These are phyloP conservation scores for Ceratocystis alfenasii DNA, from an alignment of 2,329 filamentous ascomycete genomes.

Conservation along the genomic window DNA sequence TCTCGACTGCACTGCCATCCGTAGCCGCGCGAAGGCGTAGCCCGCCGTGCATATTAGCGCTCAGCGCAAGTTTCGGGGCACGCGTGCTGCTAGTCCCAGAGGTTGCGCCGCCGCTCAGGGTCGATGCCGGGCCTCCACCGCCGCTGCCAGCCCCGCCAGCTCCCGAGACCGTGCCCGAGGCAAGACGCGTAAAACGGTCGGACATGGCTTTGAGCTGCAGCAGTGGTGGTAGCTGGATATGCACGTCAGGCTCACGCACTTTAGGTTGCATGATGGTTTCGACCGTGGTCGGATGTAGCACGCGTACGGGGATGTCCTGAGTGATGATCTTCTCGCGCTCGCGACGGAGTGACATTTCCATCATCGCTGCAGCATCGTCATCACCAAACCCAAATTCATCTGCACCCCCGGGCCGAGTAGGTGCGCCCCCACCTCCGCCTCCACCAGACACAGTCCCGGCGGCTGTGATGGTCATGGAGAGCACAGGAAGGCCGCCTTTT, in stretches of 20 bases:
- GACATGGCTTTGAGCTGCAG: slow-evolving; percentile 86
- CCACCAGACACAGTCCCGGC: slow-evolving; percentile 44
- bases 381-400: slow-evolving; percentile 26
- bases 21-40: slow-evolving; percentile 69
- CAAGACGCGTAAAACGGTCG: slow-evolving; percentile 86
- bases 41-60: slow-evolving; percentile 88
- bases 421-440: slow-evolving; percentile 28
- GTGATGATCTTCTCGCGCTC: slow-evolving; percentile 87
- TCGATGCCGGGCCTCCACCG: not conserved
- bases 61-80: slow-evolving; percentile 64
- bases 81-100: slow-evolving; percentile 24
- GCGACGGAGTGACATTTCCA: slow-evolving; percentile 47
- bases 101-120: slow-evolving; percentile 22
- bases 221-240: slow-evolving; percentile 79
- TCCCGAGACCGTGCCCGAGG: slow-evolving; percentile 36
- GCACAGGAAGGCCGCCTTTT: slow-evolving; percentile 72
- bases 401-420: not conserved
- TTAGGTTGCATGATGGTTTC: slow-evolving; percentile 87
- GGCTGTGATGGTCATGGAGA: slow-evolving; percentile 82
- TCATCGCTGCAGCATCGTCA: slow-evolving; percentile 35
- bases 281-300: slow-evolving; percentile 72
- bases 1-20: slow-evolving; percentile 73
- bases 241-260: slow-evolving; percentile 81
- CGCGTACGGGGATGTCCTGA: slow-evolving; percentile 89
- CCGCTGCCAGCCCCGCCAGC: not conserved